Conservation (phyloP, 805 yeast genomes). For the Saturnispora zaruensis region DNA sequence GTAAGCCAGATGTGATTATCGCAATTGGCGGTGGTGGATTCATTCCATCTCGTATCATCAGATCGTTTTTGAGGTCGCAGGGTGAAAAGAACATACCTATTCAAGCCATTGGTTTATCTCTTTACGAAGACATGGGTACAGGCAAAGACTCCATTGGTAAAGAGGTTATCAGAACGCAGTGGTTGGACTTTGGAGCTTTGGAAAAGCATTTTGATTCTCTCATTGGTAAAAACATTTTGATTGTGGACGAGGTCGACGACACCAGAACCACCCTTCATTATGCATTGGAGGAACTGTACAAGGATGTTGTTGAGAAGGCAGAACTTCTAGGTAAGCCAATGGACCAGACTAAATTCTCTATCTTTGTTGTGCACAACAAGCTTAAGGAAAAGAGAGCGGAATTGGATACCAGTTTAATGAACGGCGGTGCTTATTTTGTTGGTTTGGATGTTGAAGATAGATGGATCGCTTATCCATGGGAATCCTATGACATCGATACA, state of each 20-base stretch:
- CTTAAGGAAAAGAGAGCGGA: slow-evolving; percentile 73
- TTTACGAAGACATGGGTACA: slow-evolving; percentile 50
- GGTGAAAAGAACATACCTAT: slow-evolving; percentile 62
- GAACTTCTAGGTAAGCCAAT: slow-evolving; percentile 46
- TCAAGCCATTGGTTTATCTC: slow-evolving; percentile 59
- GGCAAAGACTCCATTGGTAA: slow-evolving; percentile 52
- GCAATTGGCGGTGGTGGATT: slow-evolving; percentile 73
- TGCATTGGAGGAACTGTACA: slow-evolving; percentile 67
- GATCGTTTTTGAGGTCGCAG: slow-evolving; percentile 50
- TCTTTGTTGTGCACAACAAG: slow-evolving; percentile 81
- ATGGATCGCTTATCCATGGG: slow-evolving; percentile 94
- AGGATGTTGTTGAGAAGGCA: slow-evolving; percentile 56
- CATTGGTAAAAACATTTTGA: slow-evolving; percentile 71
- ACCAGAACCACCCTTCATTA: slow-evolving; percentile 85
- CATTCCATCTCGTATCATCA: slow-evolving; percentile 58
- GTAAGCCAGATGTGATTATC: slow-evolving; percentile 44
- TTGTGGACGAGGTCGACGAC: slow-evolving; percentile 89
- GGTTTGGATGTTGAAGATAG: slow-evolving; percentile 67
- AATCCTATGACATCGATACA: slow-evolving; percentile 68
- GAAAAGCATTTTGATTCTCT: slow-evolving; percentile 62
- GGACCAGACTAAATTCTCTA: slow-evolving; percentile 58
- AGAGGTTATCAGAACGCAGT: slow-evolving; percentile 81
- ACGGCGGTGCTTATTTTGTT: slow-evolving; percentile 57
- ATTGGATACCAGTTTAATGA: slow-evolving; percentile 54
- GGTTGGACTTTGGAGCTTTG: slow-evolving; percentile 77